These are phyloP conservation scores for Calocera viscosa DNA, from an alignment of 768 basidiomycete species.

Conservation along the genomic window DNA sequence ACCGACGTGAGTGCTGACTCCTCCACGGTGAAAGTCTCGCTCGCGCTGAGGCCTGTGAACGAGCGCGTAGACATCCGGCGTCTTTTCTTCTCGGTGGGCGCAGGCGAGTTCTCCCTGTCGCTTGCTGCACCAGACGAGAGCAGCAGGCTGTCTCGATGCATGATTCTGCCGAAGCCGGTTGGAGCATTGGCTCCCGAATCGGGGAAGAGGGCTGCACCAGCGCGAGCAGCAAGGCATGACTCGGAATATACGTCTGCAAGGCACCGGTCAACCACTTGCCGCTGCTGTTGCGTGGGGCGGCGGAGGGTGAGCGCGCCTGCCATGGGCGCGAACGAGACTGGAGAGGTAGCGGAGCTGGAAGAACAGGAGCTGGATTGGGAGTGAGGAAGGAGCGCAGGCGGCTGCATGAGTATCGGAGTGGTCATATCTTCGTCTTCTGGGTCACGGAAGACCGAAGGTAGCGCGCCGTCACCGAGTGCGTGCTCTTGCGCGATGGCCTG, in stretches of 20 bases:
- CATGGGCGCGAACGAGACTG: constrained; percentile 23
- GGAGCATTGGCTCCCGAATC: constrained; percentile 9
- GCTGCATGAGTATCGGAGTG: not conserved
- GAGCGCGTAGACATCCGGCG: not conserved
- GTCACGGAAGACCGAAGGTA: not conserved
- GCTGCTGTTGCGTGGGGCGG: constrained; percentile 51
- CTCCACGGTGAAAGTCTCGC: not conserved
- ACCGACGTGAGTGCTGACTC: not conserved
- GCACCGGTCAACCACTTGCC: constrained; percentile 61
- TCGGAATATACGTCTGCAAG: constrained; percentile 73
- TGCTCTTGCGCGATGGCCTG: constrained; percentile 17
- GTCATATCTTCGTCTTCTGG: not conserved
- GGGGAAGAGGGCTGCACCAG: constrained; percentile 21
- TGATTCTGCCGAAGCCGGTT: constrained; percentile 1
- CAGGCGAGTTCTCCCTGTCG: constrained; percentile 1
- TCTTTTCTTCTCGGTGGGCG: not conserved
- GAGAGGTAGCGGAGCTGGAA: constrained; percentile 7
- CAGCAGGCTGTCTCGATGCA: not conserved
- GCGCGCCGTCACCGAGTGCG: not conserved
- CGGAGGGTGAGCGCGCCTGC: constrained; percentile 29
- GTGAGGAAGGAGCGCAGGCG: not conserved
- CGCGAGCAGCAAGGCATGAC: constrained; percentile 53
- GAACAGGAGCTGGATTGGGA: not conserved
- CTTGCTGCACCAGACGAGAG: not conserved
- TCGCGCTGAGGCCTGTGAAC: not conserved